These are phyloP conservation scores for Ogataea haglerorum DNA, from an alignment of 805 yeast species.

Conservation along the genomic window DNA sequence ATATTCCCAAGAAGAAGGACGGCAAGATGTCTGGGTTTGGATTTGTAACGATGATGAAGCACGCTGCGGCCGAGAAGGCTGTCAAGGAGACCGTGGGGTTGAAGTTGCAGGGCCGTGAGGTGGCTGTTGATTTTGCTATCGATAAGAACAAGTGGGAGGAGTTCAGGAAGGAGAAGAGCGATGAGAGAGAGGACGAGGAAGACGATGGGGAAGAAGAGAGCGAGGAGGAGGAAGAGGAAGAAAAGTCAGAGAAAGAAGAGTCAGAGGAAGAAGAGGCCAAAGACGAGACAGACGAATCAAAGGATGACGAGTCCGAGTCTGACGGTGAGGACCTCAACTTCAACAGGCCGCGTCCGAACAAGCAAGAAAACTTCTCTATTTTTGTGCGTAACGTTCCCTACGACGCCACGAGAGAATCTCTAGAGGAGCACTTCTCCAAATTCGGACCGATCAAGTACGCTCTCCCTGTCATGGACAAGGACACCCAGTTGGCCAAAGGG, in stretches of 20 bases:
- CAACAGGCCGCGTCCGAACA: constrained; percentile 41
- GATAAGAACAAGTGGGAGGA: constrained; percentile 83
- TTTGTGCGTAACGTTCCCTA: constrained; percentile 94
- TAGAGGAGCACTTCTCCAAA: constrained; percentile 71
- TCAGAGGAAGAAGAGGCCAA: constrained; percentile 33
- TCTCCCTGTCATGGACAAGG: constrained; percentile 84
- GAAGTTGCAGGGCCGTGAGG: constrained; percentile 84
- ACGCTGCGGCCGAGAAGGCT: constrained; percentile 74
- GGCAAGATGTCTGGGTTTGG: constrained; percentile 95
- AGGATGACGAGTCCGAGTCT: constrained; percentile 28
- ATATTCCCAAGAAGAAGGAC: constrained; percentile 81
- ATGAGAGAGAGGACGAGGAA: constrained; percentile 38
- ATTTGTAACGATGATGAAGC: constrained; percentile 84
- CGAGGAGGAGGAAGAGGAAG: constrained; percentile 34
- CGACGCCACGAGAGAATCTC: constrained; percentile 79
- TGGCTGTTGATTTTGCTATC: constrained; percentile 91
- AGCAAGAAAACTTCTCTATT: constrained; percentile 65
- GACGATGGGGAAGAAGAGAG: constrained; percentile 36
- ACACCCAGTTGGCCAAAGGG: constrained; percentile 84
- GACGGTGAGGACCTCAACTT: constrained; percentile 18
- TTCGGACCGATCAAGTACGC: constrained; percentile 93
- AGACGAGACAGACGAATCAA: constrained; percentile 26
- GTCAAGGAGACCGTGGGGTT: constrained; percentile 70
- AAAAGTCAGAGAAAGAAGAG: constrained; percentile 34
- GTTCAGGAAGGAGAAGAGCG: constrained; percentile 43